Conservation (phyloP, 139 green algal species). For the Deuterostichococcus epilithicus region DNA sequence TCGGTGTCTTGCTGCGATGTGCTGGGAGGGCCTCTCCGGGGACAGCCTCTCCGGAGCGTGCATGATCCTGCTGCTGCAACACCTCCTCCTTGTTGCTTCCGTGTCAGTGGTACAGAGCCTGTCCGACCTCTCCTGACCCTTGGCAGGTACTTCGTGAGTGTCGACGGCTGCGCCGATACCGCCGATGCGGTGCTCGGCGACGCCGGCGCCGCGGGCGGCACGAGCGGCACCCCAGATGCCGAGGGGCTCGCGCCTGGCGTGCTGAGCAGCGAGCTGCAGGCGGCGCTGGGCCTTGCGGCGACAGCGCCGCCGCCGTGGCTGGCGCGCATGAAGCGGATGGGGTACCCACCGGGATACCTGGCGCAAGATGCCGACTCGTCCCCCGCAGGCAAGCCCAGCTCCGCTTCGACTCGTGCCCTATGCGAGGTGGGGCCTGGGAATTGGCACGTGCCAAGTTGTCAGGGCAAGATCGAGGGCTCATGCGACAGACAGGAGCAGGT, state of each 20-base stretch:
- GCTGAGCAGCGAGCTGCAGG: slow-evolving; percentile 20
- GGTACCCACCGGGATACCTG: slow-evolving; percentile 32
- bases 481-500: too few species aligned
- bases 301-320: slow-evolving; percentile 39
- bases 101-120: too few species aligned
- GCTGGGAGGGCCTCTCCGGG: too few species aligned
- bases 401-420: not conserved
- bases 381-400: not conserved
- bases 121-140: not conserved
- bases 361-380: not conserved
- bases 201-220: too few species aligned
- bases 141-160: not conserved
- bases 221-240: slow-evolving; percentile 5
- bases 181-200: not conserved
- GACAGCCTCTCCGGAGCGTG: too few species aligned
- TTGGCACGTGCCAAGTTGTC: too few species aligned
- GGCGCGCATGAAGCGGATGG: slow-evolving; percentile 33
- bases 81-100: too few species aligned
- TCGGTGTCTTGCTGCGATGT: too few species aligned
- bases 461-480: too few species aligned
- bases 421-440: too few species aligned
- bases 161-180: not conserved
- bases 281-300: slow-evolving; percentile 22
- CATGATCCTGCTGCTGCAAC: not conserved
- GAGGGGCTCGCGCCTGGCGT: slow-evolving; percentile 18